phyloP scores from a whole-genome alignment of 352 stramenopile genomes.

The Globisporangium abappressorium region DNA sequence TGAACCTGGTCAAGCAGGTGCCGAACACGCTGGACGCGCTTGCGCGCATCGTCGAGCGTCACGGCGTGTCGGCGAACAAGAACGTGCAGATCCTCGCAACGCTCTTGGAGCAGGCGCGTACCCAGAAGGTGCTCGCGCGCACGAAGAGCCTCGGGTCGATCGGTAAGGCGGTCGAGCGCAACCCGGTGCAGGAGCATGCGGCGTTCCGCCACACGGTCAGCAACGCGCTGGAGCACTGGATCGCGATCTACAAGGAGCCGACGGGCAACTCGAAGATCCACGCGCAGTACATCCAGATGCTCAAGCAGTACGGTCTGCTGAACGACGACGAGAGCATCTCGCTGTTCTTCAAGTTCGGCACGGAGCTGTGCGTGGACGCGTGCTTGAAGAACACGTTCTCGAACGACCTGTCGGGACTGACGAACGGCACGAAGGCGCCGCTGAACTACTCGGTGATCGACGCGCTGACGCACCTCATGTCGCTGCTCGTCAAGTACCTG shows the following conservation, averaged over 20 bases:
- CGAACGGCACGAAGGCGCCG: constrained; percentile 43
- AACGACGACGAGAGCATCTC: constrained; percentile 96
- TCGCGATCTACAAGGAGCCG: constrained; percentile 95
- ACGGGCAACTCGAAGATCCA: constrained; percentile 93
- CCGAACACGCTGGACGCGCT: constrained; percentile 93
- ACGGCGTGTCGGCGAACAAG: constrained; percentile 75
- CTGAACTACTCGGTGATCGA: constrained; percentile 95
- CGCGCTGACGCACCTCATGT: constrained; percentile 94
- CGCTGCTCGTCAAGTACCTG: constrained; percentile 95
- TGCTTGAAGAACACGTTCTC: constrained; percentile 88
- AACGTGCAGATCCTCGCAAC: constrained; percentile 83
- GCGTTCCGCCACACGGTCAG: constrained; percentile 85
- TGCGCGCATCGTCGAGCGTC: constrained; percentile 77
- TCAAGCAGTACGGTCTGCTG: constrained; percentile 96
- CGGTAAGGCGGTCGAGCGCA: constrained; percentile 35
- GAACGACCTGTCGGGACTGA: constrained; percentile 31
- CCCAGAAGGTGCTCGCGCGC: constrained; percentile 35
- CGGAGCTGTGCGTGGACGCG: constrained; percentile 96
- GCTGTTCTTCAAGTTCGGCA: constrained; percentile 96
- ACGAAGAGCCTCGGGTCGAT: constrained; percentile 62
- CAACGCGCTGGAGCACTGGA: constrained; percentile 97
- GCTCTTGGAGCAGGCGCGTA: constrained; percentile 74
- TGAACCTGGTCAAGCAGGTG: constrained; percentile 88
- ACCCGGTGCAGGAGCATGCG: constrained; percentile 65
- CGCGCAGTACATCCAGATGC: constrained; percentile 95